Evolutionary conservation across 108 stramenopile species (phyloP), one percentile per base, ranked within the genome.

Genomic region (Nannochloropsis granulata): DNA sequence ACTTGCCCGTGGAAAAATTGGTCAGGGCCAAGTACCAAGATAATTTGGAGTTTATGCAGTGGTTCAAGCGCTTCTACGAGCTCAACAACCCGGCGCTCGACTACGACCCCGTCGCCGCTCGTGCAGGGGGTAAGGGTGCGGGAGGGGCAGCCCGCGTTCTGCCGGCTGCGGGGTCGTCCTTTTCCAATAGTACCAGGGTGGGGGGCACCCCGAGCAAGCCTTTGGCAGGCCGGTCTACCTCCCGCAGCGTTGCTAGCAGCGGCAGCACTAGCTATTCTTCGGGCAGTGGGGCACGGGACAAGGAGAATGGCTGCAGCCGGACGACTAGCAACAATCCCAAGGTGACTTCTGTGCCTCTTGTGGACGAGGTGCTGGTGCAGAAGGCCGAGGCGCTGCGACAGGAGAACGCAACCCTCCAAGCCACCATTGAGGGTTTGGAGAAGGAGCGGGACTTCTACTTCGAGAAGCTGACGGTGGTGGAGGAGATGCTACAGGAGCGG

Each of bases 1-100:
- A 93, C 81, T 91, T 97, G n/a, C 89, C 89, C 85, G 97, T 96
- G 81, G 90, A 93, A 82, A 90, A 92, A 43, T 84, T 97, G n/a
- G 94, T 95, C 82, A 90, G 95, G 13, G 88, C 93, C 43, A 96
- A 96, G 92, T 97, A 98, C 90, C 96, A 97, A 83, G 97, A 98
- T 90, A 98, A 98, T 90, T 91, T 99, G 45, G 99, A 99, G 85
- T 97, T 98, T 86, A 96, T 97, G 90, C 99, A 99, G 92, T 90
- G 96, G 88, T 90, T 89, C 87, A 98, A 98, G 92, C 93, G 94
- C 12, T 98, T 98, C 89, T 94, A 90, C 86, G 98, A 99, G 84
- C 82, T 88, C 21, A 90, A 92, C 25, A 88, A 83, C 82, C 80
- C 46, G 44, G 84, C 91, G 78, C 94, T 94, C 34, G 95, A 90